Conservation (phyloP, 2,329 filamentous ascomycete species). For the Cercospora brassicicola region DNA sequence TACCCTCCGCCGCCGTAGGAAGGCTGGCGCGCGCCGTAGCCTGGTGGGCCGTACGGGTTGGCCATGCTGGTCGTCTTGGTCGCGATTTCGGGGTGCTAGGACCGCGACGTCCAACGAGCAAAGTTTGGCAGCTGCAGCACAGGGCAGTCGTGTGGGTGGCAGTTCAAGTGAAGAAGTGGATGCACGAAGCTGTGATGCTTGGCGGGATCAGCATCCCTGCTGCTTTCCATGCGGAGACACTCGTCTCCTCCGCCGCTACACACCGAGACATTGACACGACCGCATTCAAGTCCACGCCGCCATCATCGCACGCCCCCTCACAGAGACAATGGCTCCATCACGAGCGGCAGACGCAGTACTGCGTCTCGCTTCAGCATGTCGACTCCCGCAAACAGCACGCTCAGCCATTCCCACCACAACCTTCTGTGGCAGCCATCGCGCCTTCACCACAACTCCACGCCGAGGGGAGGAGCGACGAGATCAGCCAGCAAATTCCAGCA, state of each 20-base stretch:
- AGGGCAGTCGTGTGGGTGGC: not conserved
- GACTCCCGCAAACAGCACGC: conserved; percentile 9
- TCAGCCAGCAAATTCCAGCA: not conserved
- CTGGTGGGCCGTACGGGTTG: conserved; percentile 45
- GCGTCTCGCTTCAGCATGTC: conserved; percentile 28
- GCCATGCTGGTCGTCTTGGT: conserved; percentile 31
- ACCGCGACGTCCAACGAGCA: not conserved
- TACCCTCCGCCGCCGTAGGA: conserved; percentile 63
- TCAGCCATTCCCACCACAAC: conserved; percentile 18
- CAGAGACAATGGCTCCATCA: conserved; percentile 4
- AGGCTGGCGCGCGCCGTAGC: conserved; percentile 60
- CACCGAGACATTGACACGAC: not conserved
- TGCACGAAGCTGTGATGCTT: conserved; percentile 7
- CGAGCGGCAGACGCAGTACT: conserved; percentile 23
- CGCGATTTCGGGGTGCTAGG: not conserved
- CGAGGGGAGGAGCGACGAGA: conserved; percentile 15
- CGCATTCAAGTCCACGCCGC: not conserved
- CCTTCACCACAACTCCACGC: conserved; percentile 27
- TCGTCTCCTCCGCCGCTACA: not conserved
- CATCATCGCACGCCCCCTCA: not conserved
- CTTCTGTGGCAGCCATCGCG: conserved; percentile 20
- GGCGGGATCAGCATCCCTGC: conserved; percentile 3
- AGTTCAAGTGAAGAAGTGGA: not conserved
- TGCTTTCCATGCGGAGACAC: not conserved
- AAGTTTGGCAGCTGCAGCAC: not conserved